Percentiles rank a stretch among this genome's conserved stretches.
These are phyloP conservation scores for Backusella luteola DNA, from an alignment of 192 early-diverging fungal genomes.

Conservation along the genomic window DNA sequence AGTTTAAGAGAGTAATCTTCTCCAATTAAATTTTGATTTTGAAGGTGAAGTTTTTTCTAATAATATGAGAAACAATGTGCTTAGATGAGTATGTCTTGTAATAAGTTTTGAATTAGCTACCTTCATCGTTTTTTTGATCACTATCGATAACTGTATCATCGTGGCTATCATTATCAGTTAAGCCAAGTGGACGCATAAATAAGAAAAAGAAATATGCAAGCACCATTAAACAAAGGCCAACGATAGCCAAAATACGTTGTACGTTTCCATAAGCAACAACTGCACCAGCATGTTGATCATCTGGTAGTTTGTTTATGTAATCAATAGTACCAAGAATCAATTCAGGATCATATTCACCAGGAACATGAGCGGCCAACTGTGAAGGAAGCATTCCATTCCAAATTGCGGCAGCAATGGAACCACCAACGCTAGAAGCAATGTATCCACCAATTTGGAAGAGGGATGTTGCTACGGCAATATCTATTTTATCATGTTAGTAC, in stretches of 20 bases:
- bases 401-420: conserved; percentile 16
- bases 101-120: not conserved
- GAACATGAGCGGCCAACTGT: conserved; percentile 18
- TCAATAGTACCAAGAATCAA: not conserved
- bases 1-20: not conserved
- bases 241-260: conserved; percentile 10
- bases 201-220: conserved; percentile 8
- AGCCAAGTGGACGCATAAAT: not conserved
- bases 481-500: not conserved
- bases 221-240: not conserved
- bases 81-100: not conserved
- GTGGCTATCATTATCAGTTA: not conserved
- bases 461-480: conserved; percentile 20
- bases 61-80: not conserved
- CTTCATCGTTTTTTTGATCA: not conserved
- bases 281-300: conserved; percentile 14
- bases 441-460: conserved; percentile 10
- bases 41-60: not conserved
- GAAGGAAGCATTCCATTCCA: conserved; percentile 17
- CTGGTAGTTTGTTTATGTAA: not conserved
- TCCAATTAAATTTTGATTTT: not conserved
- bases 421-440: conserved; percentile 14
- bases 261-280: conserved; percentile 19
- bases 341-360: not conserved
- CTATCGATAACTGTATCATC: not conserved